Evolutionary conservation across 108 stramenopile species (phyloP).

Genomic region (Discostella pseudostelligera): DNA sequence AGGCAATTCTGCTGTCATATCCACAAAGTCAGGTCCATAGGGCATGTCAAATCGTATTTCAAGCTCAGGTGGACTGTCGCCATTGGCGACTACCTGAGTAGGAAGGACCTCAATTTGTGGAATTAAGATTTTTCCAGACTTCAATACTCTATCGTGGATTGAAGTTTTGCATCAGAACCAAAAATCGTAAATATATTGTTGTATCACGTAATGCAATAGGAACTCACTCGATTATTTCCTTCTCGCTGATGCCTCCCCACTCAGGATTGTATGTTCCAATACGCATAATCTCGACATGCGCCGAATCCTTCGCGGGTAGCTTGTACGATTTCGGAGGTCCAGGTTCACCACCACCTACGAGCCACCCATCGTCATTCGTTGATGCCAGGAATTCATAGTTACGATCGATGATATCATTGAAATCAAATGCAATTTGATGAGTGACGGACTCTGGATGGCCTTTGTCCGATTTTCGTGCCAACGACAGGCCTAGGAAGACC

Average conservation of each 20-base stretch:
- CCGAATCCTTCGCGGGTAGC: conserved; percentile 76
- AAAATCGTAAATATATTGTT: not conserved
- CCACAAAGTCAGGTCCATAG: conserved; percentile 49
- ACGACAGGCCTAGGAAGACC: conserved; percentile 83
- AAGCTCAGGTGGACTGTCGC: conserved; percentile 76
- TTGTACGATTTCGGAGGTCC: conserved; percentile 79
- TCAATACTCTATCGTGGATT: conserved; percentile 47
- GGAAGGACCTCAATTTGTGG: conserved; percentile 87
- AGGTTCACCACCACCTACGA: conserved; percentile 88
- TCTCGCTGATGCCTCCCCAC: conserved; percentile 74
- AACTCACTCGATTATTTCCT: conserved; percentile 67
- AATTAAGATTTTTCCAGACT: conserved; percentile 71
- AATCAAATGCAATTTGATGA: conserved; percentile 81
- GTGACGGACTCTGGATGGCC: conserved; percentile 79
- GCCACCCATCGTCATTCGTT: conserved; percentile 91
- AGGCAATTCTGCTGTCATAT: conserved; percentile 48
- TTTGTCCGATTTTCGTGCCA: conserved; percentile 53
- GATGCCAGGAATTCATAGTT: conserved; percentile 69
- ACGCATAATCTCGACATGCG: conserved; percentile 87
- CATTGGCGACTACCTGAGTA: conserved; percentile 80
- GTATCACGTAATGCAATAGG: not conserved
- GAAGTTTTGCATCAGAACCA: not conserved
- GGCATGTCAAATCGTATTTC: conserved; percentile 90
- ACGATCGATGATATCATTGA: conserved; percentile 68
- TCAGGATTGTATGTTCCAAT: conserved; percentile 81